Base-by-base conservation (phyloP, 345 rosid genomes). In the Hirschfeldia incana region DNA sequence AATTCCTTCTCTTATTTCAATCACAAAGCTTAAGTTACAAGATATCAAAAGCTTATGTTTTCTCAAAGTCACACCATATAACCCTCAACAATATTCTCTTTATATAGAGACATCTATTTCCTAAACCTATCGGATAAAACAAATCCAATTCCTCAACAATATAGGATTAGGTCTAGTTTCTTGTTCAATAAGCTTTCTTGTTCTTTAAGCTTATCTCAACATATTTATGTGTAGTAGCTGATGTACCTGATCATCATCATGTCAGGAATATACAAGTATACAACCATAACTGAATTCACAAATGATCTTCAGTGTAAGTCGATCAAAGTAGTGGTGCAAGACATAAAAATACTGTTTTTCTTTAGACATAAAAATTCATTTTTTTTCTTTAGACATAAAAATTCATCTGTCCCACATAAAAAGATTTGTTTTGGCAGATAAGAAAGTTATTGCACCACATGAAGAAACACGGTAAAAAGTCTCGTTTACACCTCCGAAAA, bases 191-290 rank as follows among this genome's bases (percentile, higher is more conserved):
- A 21, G 21, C 21, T 21, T 21, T 21, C 21, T 21, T 21, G 21
- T 21, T 21, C 21, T 21, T 21, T 21, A 21, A 21, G 21, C 21
- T 21, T 21, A 21, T 21, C 21, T 21, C 21, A 21, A 21, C 21
- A 21, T 44, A 44, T 44, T 15, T 44, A 44, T 44, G 15, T 44
- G 12, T 44, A 44, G 53, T 44, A 44, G 53, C 53, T 44, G 53
- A 44, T 44, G 53, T 44, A 44, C 53, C 53, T 12, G 53, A 44
- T 44, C 53, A 44, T 44, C 15, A 44, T 44, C 53, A 12, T 44
- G 53, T 44, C 53, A 12, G 53, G 53, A 44, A 44, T 12, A 12
- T 44, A 44, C 16, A 53, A 67, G 59, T 75, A 67, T 75, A 55
- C 13, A 75, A 8, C 65, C 66, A 53, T 36, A 9, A 75, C 16